These are phyloP conservation scores for Rhizomucor pusillus DNA, from an alignment of 371 early-diverging fungal genomes.

Conservation along the genomic window DNA sequence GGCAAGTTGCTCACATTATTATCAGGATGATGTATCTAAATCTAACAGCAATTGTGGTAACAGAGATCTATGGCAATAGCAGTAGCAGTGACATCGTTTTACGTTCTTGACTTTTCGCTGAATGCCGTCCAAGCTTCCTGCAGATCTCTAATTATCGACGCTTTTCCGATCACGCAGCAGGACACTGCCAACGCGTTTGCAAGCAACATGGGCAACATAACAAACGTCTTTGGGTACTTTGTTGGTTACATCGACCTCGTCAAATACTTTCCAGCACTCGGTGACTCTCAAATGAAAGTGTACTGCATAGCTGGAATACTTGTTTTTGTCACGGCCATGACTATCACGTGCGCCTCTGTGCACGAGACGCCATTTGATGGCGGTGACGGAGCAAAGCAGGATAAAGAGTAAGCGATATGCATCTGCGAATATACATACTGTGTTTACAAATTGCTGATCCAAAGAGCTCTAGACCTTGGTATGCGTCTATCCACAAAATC, in stretches of 20 bases:
- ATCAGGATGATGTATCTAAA: background rate
- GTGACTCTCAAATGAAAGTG: slow-evolving; percentile 56
- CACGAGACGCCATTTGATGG: slow-evolving; percentile 41
- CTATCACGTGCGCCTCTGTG: slow-evolving; percentile 51
- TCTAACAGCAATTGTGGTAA: slow-evolving; percentile 23
- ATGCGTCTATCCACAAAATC: slow-evolving; percentile 47
- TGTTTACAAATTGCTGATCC: background rate
- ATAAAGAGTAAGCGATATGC: background rate
- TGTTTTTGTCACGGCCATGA: slow-evolving; percentile 46
- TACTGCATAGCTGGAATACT: slow-evolving; percentile 61
- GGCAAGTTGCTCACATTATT: background rate
- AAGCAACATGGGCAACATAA: slow-evolving; percentile 66
- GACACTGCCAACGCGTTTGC: slow-evolving; percentile 70
- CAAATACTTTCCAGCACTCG: slow-evolving; percentile 48
- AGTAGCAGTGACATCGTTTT: slow-evolving; percentile 69
- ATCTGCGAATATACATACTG: background rate
- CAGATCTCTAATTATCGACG: slow-evolving; percentile 74
- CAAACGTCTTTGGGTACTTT: slow-evolving; percentile 72
- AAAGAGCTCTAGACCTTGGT: slow-evolving; percentile 34
- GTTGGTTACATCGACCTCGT: slow-evolving; percentile 64
- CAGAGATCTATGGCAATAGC: slow-evolving; percentile 34
- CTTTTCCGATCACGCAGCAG: slow-evolving; percentile 68
- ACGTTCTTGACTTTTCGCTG: slow-evolving; percentile 73
- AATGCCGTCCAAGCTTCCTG: slow-evolving; percentile 70
- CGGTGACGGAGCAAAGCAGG: background rate